A percentile compares a stretch with the other conserved stretches of the same genome.
Evolutionary conservation across 2,329 filamentous ascomycete species (phyloP).

Genomic region (Penicillium vulpinum): DNA sequence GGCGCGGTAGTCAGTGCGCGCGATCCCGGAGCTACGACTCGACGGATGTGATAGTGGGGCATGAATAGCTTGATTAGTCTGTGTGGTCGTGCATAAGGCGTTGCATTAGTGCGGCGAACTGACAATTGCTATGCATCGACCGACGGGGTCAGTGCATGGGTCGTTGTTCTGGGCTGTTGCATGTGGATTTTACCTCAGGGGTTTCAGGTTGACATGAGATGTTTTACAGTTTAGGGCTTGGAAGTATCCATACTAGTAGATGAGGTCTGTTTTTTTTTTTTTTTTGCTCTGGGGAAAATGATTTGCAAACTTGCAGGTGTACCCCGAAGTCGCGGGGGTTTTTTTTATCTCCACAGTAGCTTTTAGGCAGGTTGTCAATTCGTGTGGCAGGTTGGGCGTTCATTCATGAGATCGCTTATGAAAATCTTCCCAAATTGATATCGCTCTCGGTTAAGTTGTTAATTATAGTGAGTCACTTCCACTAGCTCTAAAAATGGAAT

Average conservation of each 20-base stretch:
- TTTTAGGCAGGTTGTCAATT: background rate
- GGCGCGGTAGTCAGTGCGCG: slow-evolving; percentile 24
- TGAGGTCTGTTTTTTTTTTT: too few relatives aligned
- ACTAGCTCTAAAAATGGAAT: background rate
- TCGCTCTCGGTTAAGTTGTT: slow-evolving; percentile 2
- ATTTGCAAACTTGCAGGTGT: slow-evolving; percentile 11
- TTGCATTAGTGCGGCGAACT: slow-evolving; percentile 26
- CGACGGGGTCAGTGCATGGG: slow-evolving; percentile 13
- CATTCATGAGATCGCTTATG: background rate
- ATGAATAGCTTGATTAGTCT: slow-evolving; percentile 13
- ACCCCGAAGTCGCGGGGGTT: slow-evolving; percentile 4
- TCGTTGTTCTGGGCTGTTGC: background rate
- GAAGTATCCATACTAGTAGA: too few relatives aligned
- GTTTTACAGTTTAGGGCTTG: background rate
- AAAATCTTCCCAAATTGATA: background rate
- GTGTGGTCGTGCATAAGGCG: slow-evolving; percentile 18
- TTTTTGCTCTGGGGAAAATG: slow-evolving; percentile 2
- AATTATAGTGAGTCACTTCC: background rate
- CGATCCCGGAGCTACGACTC: slow-evolving; percentile 19
- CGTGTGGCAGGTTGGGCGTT: background rate
- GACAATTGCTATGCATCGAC: slow-evolving; percentile 22
- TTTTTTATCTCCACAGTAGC: background rate
- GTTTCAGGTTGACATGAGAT: slow-evolving; percentile 2
- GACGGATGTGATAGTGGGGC: slow-evolving; percentile 20
- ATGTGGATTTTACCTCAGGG: slow-evolving; percentile 16